Conservation (phyloP, 371 early-diverging fungal species). For the Actinomortierella wolfii region DNA sequence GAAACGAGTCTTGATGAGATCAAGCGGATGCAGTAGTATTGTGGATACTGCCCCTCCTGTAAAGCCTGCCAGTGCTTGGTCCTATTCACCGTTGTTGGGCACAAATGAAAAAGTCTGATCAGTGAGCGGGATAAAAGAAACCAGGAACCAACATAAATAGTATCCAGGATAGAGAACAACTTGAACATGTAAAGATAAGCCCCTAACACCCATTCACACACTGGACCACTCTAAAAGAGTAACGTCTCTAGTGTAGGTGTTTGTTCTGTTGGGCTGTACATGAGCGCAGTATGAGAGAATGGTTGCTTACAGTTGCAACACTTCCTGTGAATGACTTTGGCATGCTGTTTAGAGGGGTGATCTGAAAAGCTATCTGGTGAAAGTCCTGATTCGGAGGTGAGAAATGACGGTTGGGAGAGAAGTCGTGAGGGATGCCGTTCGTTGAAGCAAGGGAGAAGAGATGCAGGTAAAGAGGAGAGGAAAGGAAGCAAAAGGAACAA, state of each 20-base stretch:
- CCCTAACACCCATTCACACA: no score
- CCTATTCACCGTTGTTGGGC: slow-evolving; percentile 49
- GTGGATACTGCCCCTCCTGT: slow-evolving; percentile 88
- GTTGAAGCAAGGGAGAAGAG: no score
- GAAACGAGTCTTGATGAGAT: slow-evolving; percentile 89
- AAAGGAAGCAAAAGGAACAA: background rate
- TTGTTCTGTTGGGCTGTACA: background rate
- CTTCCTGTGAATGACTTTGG: slow-evolving; percentile 48
- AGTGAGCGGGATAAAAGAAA: background rate
- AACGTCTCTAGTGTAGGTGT: background rate
- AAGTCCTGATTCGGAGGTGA: background rate
- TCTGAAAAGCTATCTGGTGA: background rate
- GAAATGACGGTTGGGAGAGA: no score
- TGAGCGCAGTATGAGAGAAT: background rate
- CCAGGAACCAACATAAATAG: background rate
- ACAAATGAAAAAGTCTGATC: no score
- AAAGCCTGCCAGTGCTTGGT: slow-evolving; percentile 91
- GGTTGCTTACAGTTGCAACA: slow-evolving; percentile 38
- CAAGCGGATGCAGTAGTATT: slow-evolving; percentile 85
- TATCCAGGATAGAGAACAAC: background rate
- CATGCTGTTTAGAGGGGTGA: slow-evolving; percentile 11
- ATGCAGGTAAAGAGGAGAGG: background rate
- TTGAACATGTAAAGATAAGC: background rate
- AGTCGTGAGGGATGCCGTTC: no score
- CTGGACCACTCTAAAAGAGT: no score